phyloP scores from a whole-genome alignment of 805 yeast species.

The Diddensiella santjacobensis region DNA sequence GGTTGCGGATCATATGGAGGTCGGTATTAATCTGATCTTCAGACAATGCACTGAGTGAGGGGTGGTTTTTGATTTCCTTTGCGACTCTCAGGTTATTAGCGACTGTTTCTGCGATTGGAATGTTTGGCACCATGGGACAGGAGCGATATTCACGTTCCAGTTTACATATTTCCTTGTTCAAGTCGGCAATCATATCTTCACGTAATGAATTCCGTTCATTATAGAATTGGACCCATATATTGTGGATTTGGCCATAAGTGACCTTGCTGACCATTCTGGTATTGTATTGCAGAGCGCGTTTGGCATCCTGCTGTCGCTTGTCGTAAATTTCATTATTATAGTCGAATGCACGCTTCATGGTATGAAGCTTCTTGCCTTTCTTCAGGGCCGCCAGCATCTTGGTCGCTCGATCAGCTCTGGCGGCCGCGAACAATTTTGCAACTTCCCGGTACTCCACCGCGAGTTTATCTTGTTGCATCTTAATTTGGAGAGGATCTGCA shows the following conservation, averaged over 20 bases:
- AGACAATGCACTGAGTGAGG: constrained; percentile 22
- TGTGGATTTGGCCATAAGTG: constrained; percentile 24
- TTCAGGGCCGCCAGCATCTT: constrained; percentile 23
- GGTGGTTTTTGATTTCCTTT: constrained; percentile 18
- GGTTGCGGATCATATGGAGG: constrained; percentile 15
- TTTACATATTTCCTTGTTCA: constrained; percentile 23
- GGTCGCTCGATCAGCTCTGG: constrained; percentile 18
- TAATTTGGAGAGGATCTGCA: constrained; percentile 18
- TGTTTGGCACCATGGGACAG: constrained; percentile 11
- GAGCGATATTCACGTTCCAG: constrained; percentile 27
- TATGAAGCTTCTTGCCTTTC: constrained; percentile 17
- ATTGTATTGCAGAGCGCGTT: constrained; percentile 22
- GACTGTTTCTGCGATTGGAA: constrained; percentile 24
- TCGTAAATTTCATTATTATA: constrained; percentile 8
- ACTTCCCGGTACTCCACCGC: constrained; percentile 22
- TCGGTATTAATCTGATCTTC: constrained; percentile 20
- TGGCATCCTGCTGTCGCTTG: constrained; percentile 14
- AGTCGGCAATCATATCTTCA: constrained; percentile 21
- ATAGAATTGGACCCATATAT: constrained; percentile 32
- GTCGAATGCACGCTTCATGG: constrained; percentile 19
- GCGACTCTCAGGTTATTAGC: constrained; percentile 28
- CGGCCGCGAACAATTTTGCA: constrained; percentile 21
- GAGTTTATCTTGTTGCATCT: constrained; percentile 22
- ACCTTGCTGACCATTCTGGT: constrained; percentile 18
- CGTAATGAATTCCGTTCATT: constrained; percentile 27